phyloP scores from a whole-genome alignment of 306 rosid genomes.

The Dicorynia guianensis region DNA sequence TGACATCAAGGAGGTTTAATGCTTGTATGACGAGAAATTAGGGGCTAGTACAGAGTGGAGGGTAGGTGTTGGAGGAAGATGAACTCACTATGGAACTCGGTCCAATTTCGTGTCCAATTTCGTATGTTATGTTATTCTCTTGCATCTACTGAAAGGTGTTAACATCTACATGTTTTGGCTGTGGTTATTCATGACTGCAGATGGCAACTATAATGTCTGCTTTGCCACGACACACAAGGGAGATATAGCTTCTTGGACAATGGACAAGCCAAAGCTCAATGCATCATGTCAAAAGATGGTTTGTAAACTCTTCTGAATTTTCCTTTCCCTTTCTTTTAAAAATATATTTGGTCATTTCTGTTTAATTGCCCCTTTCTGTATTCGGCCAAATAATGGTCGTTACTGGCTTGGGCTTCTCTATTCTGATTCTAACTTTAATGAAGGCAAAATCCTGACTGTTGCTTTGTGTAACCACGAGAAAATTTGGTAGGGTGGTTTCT shows the following conservation, averaged over 20 bases:
- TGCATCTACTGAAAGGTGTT: slow-evolving; percentile 8
- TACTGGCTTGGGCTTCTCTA: background rate
- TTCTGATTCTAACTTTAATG: background rate
- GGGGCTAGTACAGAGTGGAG: background rate
- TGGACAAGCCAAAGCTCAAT: background rate
- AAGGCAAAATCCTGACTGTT: background rate
- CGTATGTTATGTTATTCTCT: background rate
- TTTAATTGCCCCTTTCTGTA: background rate
- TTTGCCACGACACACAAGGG: background rate
- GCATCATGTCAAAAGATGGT: slow-evolving; percentile 28
- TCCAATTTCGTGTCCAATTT: background rate
- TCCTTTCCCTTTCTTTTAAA: background rate
- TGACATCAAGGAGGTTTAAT: background rate
- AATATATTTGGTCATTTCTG: background rate
- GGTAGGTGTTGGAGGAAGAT: slow-evolving; percentile 30
- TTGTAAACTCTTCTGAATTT: background rate
- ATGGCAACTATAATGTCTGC: background rate
- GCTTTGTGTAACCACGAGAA: background rate
- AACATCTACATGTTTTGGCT: slow-evolving; percentile 21
- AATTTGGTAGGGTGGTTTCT: slow-evolving; percentile 1
- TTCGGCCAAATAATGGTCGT: background rate
- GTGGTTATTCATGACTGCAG: slow-evolving; percentile 31
- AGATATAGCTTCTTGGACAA: background rate
- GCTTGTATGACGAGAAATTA: slow-evolving; percentile 11
- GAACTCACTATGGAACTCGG: background rate